Percentiles rank a stretch among this genome's conserved stretches.
Conservation (phyloP, 139 green algal genomes). For the Diplosphaera chodatii region DNA sequence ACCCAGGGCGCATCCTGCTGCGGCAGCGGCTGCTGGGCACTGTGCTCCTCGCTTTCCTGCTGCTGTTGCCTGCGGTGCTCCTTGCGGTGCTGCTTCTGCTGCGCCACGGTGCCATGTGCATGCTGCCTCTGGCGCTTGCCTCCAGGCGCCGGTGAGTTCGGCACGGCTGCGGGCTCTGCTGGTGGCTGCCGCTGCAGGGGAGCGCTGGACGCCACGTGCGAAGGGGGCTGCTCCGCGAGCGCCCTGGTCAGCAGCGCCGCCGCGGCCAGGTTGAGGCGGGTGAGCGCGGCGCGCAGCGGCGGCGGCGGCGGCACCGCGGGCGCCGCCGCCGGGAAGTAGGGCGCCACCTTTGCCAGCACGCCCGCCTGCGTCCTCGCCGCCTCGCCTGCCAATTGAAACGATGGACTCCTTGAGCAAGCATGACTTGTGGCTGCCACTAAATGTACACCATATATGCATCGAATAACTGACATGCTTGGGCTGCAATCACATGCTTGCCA, state of each 20-base stretch:
- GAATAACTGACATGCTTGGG: no score
- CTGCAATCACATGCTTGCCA: no score
- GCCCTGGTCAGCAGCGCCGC: slow-evolving; percentile 41
- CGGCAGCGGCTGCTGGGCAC: background rate
- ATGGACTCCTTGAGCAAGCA: no score
- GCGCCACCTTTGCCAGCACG: slow-evolving; percentile 20
- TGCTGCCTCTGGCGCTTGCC: background rate
- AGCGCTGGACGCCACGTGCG: background rate
- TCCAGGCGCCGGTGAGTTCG: background rate
- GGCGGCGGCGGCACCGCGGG: slow-evolving; percentile 9
- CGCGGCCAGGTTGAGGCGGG: slow-evolving; percentile 39
- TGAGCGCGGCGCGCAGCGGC: slow-evolving; percentile 32
- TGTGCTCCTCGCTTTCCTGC: background rate
- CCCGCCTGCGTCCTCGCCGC: background rate
- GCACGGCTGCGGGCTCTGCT: background rate
- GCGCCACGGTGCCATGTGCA: no score
- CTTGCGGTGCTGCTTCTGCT: no score
- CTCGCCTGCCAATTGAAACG: no score
- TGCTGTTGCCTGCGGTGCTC: no score
- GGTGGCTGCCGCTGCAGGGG: no score
- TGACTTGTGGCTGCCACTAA: no score
- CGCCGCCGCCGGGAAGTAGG: slow-evolving; percentile 30
- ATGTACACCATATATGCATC: no score
- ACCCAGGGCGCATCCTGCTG: slow-evolving; percentile 7
- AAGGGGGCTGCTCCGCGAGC: slow-evolving; percentile 10